Base-by-base conservation (phyloP, 1,284 basidiomycete species). In the Farysia itapuensis region DNA sequence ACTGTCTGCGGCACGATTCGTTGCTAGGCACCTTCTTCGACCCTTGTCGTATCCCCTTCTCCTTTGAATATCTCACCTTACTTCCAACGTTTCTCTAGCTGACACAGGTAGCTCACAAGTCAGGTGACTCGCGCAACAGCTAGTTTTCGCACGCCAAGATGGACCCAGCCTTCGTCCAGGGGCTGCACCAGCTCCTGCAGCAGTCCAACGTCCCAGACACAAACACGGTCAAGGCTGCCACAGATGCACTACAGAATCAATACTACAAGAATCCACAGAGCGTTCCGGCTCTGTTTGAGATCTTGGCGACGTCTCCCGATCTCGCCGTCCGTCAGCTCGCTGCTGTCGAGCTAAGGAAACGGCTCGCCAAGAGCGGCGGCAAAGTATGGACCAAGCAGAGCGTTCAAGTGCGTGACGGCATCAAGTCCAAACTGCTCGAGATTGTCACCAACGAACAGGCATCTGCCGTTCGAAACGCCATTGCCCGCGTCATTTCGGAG, bases 271-370 rank as follows among this genome's bases (percentile, higher is more conserved):
- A 86, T 75, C 84, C 91, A 14, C 81, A 84, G 79, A 95, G 90
- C 75, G 90, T 99, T 54, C 85, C 93, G 39, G 91, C 89, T 21
- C 84, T 99, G 28, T 89, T 90, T 57, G 86, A 86, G 74, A 90
- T 97, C 74, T 82, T 93, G 43, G 86, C 88, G 24, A 88, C 84
- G 71, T 89, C 89, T 22, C 87, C 87, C 15, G 88, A 93, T 78
- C 78, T 69, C n/a, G 61, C 59, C 15, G 86, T 96, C 53, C 89
- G 94, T 44, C 95, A 99, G 85, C 84, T 99, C 18, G 90, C 93
- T 38, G 91, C 93, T n/a, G 93, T 98, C 48, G 95, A 99, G 80
- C 82, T 97, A 73, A 83, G 95, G 66, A 99, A 99, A 82, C 87
- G 94, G 54, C 84, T 98, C 47, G 79, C 82, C 20, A 83, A 85